Percentiles rank a stretch among this genome's conserved stretches.
phyloP scores from a whole-genome alignment of 1,284 basidiomycete species.

The Cryptococcus depauperatus region DNA sequence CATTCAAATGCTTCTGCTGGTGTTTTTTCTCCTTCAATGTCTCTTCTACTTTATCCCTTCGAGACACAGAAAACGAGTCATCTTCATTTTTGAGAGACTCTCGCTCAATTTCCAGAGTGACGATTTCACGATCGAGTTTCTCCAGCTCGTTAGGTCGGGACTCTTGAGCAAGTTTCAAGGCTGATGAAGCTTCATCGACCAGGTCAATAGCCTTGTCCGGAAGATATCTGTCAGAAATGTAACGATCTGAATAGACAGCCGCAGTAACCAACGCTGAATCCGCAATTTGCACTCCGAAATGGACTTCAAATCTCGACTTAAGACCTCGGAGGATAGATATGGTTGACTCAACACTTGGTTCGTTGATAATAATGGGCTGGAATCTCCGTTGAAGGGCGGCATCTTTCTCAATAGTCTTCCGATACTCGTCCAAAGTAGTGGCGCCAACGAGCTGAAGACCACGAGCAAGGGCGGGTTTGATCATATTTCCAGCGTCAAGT shows the following conservation, averaged over 20 bases:
- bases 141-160: slow-evolving; percentile 82
- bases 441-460: slow-evolving; percentile 81
- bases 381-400: slow-evolving; percentile 83
- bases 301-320: slow-evolving; percentile 73
- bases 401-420: slow-evolving; percentile 86
- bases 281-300: slow-evolving; percentile 84
- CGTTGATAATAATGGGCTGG: slow-evolving; percentile 77
- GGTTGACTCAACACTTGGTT: slow-evolving; percentile 75
- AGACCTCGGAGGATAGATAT: slow-evolving; percentile 83
- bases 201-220: slow-evolving; percentile 82
- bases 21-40: slow-evolving; percentile 56
- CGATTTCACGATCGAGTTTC: slow-evolving; percentile 68
- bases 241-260: slow-evolving; percentile 72
- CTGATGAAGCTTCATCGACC: slow-evolving; percentile 80
- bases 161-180: slow-evolving; percentile 83
- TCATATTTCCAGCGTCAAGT: slow-evolving; percentile 72
- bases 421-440: slow-evolving; percentile 82
- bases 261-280: slow-evolving; percentile 77
- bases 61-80: slow-evolving; percentile 70
- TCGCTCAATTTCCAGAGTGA: slow-evolving; percentile 82
- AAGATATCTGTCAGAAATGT: slow-evolving; percentile 75
- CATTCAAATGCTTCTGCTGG: slow-evolving; percentile 57
- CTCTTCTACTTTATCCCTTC: slow-evolving; percentile 59
- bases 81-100: slow-evolving; percentile 82
- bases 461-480: slow-evolving; percentile 59